A percentile compares a stretch with the other conserved stretches of the same genome.
phyloP scores from a whole-genome alignment of 768 basidiomycete species.

The Hydnum rufescens region DNA sequence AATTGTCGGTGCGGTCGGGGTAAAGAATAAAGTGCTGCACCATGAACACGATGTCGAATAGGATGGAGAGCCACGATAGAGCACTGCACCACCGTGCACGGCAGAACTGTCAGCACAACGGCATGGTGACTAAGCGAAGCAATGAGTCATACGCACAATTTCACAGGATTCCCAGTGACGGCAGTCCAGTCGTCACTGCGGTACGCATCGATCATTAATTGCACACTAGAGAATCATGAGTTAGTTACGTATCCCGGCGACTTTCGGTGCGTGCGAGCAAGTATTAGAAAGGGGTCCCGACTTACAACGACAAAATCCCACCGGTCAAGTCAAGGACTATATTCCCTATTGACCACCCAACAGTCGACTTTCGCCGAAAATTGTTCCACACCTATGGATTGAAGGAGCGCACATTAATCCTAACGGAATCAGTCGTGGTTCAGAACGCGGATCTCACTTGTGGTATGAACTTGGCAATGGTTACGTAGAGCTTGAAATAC shows the following conservation, averaged over 20 bases:
- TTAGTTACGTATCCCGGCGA: neutral
- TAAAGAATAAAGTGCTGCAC: constrained; percentile 19
- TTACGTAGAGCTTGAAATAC: constrained; percentile 19
- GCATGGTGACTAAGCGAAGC: no score
- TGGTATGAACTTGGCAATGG: constrained; percentile 22
- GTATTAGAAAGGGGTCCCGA: no score
- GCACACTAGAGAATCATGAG: constrained; percentile 8
- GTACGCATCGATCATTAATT: constrained; percentile 17
- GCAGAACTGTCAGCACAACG: no score
- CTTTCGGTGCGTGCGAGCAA: no score
- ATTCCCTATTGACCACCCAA: constrained; percentile 16
- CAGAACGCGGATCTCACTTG: constrained; percentile 15
- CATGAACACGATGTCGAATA: constrained; percentile 17
- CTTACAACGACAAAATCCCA: constrained; percentile 13
- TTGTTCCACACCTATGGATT: constrained; percentile 16
- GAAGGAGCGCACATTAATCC: neutral
- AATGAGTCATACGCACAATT: constrained; percentile 9
- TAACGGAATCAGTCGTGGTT: no score
- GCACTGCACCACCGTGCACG: no score
- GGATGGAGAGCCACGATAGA: constrained; percentile 14
- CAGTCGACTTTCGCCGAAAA: constrained; percentile 18
- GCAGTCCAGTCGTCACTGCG: constrained; percentile 13
- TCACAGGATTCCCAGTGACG: constrained; percentile 14
- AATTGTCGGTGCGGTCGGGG: neutral
- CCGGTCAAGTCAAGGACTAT: constrained; percentile 21